Base-by-base conservation (phyloP, 2,329 filamentous ascomycete genomes). In the Fusarium sp. region DNA sequence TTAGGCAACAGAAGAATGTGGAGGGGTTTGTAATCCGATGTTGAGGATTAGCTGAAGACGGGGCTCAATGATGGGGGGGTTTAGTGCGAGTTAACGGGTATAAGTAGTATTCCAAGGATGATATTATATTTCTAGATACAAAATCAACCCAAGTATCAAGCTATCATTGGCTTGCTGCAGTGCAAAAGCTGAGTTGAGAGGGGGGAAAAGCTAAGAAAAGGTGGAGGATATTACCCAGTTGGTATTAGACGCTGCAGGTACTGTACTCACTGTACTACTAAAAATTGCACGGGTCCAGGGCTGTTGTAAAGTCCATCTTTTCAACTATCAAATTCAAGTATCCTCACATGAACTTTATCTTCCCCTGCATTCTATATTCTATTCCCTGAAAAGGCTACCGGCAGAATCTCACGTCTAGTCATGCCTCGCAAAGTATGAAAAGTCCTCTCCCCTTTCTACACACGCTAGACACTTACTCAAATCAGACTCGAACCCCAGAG, bases 11-110 rank as follows among this genome's bases (percentile, higher is more conserved):
- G 44, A 29, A 43, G 51, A 47, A 29, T 41, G 67, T 68, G 67
- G 65, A 61, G 58, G 53, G 49, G 57, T 67, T 70, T 57, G 67
- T 66, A 70, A 70, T 68, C 54, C 27, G 43, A 13, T 25, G 10
- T 31, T 42, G 23, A 41, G 44, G 57, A 63, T 66, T 66, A 49
- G 65, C 38, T 46, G 33, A 23, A 13, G 27, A 46, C 47, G 44
- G 35, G 35, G 38, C 29, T 27, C n/a, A 19, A 46, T 11, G 17
- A 27, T 37, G 29, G 25, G 11, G 11, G 25, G 4, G 9, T 29
- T 25, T 8, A 25, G 23, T 23, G 6, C 23, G 23, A 23, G 13
- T 36, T 36, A n/a, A 31, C 9, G 9, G 9, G 29, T 31, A 31
- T 11, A 31, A 31, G 13, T 11, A 13, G 9, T 31, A 4, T 13